Conservation (phyloP, 2,329 filamentous ascomycete genomes). For the Incumbomyces lentus region DNA sequence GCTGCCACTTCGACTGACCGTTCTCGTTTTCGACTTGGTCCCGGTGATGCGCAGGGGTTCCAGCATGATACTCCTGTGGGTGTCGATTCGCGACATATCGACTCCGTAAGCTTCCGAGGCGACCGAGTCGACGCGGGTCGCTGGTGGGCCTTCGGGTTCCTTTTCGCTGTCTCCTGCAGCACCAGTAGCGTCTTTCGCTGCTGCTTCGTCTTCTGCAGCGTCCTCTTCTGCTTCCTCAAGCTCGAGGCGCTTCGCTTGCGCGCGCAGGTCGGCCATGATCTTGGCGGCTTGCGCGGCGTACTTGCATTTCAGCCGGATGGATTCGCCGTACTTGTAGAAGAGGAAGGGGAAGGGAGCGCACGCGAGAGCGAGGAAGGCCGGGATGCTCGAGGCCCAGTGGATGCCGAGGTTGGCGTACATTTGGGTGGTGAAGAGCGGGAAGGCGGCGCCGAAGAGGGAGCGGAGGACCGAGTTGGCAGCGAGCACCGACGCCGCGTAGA, state of each 20-base stretch:
- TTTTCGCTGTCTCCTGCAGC: too few species aligned
- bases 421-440: slow-evolving; percentile 38
- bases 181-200: too few species aligned
- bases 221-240: slow-evolving; percentile 7
- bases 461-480: slow-evolving; percentile 38
- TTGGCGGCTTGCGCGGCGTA: slow-evolving; percentile 29
- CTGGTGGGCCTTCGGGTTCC: too few species aligned
- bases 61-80: not conserved
- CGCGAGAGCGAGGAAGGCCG: slow-evolving; percentile 36
- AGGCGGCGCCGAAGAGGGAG: slow-evolving; percentile 37
- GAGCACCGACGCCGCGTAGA: slow-evolving; percentile 33
- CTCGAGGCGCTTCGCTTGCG: slow-evolving; percentile 6
- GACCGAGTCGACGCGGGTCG: too few species aligned
- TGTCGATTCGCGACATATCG: slow-evolving; percentile 3
- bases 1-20: slow-evolving; percentile 6
- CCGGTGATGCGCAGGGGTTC: not conserved
- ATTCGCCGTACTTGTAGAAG: slow-evolving; percentile 33
- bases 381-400: slow-evolving; percentile 38
- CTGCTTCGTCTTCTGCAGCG: not conserved
- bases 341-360: slow-evolving; percentile 36
- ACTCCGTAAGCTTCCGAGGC: not conserved
- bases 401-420: slow-evolving; percentile 38
- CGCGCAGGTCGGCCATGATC: slow-evolving; percentile 20
- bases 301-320: slow-evolving; percentile 33
- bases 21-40: not conserved